A percentile compares a stretch with the other conserved stretches of the same genome.
Evolutionary conservation across 805 yeast genomes (phyloP).

Genomic region (Dipodascus albidus): DNA sequence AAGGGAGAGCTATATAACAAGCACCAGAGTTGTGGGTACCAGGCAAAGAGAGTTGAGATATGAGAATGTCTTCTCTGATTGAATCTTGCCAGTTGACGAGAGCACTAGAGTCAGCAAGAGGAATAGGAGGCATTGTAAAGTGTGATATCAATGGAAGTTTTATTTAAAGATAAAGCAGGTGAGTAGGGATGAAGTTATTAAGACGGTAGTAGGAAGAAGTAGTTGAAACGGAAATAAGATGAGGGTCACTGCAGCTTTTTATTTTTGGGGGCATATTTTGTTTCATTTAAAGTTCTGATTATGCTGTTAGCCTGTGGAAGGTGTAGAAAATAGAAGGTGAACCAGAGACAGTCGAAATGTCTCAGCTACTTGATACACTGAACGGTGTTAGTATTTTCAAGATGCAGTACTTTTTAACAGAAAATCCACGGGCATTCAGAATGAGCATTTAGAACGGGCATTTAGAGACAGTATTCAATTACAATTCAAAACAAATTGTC

Average conservation of each 20-base stretch:
- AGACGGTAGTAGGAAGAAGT: too few relatives aligned
- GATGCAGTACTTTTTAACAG: too few relatives aligned
- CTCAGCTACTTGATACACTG: too few relatives aligned
- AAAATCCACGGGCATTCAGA: too few relatives aligned
- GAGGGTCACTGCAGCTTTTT: neutral
- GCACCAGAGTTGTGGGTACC: constrained; percentile 87
- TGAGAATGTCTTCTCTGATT: constrained; percentile 37
- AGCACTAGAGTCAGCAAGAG: constrained; percentile 17
- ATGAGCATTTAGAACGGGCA: too few relatives aligned
- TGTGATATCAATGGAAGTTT: too few relatives aligned
- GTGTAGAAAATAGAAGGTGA: neutral
- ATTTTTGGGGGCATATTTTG: neutral
- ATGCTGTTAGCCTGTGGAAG: neutral
- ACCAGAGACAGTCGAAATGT: neutral
- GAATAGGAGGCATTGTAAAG: constrained; percentile 22
- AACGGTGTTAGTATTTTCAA: too few relatives aligned
- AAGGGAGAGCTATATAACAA: constrained; percentile 55
- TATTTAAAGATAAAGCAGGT: too few relatives aligned
- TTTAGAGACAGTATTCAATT: too few relatives aligned
- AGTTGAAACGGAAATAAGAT: neutral
- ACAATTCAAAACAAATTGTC: too few relatives aligned
- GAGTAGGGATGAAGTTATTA: too few relatives aligned
- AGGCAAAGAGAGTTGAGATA: constrained; percentile 52
- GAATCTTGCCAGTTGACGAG: constrained; percentile 39
- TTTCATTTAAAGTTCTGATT: neutral